Conservation (phyloP, 2,329 filamentous ascomycete species). For the Ophiocordyceps robertsii region DNA sequence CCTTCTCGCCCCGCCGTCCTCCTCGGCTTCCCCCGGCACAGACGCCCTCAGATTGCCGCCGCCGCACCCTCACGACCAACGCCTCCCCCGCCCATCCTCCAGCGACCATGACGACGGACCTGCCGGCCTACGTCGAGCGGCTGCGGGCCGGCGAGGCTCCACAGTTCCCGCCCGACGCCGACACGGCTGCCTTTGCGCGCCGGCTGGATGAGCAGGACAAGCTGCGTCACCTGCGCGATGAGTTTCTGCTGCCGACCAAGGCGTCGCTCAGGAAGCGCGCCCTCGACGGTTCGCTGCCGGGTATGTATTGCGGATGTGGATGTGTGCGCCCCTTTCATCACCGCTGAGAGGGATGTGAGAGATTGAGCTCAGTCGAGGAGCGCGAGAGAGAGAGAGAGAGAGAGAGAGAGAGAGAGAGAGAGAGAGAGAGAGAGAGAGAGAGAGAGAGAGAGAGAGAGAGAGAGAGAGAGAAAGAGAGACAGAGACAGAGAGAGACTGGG, state of each 20-base stretch:
- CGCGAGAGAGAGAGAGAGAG: slow-evolving; percentile 3
- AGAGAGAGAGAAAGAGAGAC: slow-evolving; percentile 2
- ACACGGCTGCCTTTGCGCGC: slow-evolving; percentile 32
- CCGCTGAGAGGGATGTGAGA: background rate
- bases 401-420: too few relatives aligned
- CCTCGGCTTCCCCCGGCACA: too few relatives aligned
- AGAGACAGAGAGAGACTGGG: too few relatives aligned
- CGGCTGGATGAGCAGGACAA: slow-evolving; percentile 46
- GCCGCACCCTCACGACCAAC: too few relatives aligned
- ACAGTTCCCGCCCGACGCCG: slow-evolving; percentile 34
- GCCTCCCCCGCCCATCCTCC: too few relatives aligned
- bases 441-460: slow-evolving; percentile 3
- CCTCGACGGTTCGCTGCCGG: slow-evolving; percentile 30
- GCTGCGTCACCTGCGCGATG: slow-evolving; percentile 46
- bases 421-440: too few relatives aligned
- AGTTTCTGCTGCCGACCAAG: slow-evolving; percentile 70
- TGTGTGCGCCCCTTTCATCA: accelerated
- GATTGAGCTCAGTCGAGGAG: background rate
- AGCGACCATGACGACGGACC: slow-evolving; percentile 18
- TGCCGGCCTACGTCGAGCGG: slow-evolving; percentile 22
- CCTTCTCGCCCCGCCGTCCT: too few relatives aligned
- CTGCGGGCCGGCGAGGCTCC: slow-evolving; percentile 26
- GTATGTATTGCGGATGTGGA: too few relatives aligned
- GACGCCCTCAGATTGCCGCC: too few relatives aligned
- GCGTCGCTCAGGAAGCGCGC: slow-evolving; percentile 53